A percentile compares a stretch with the other conserved stretches of the same genome.
Conservation (phyloP, 2,329 filamentous ascomycete genomes). For the Colletotrichum neosansevieriae region DNA sequence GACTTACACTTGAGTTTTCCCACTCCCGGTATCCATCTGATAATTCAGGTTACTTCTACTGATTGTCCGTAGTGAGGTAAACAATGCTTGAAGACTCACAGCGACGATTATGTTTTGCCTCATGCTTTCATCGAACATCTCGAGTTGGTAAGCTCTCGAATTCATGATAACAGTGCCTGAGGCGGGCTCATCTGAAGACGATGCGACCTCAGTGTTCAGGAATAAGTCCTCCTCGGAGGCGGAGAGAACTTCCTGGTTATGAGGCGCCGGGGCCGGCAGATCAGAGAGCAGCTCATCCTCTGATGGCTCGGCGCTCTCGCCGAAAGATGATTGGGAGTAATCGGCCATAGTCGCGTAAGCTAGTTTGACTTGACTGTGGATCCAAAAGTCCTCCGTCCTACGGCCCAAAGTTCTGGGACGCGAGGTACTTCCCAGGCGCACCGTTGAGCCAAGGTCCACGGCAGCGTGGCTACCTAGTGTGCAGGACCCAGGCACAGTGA, state of each 20-base stretch:
- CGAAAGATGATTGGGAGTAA: conserved; percentile 21
- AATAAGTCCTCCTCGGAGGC: conserved; percentile 23
- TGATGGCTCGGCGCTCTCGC: conserved; percentile 1
- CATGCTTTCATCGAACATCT: conserved; percentile 80
- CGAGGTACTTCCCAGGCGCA: conserved; percentile 14
- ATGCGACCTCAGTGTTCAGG: conserved; percentile 32
- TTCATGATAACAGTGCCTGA: conserved; percentile 49
- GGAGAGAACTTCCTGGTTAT: conserved; percentile 27
- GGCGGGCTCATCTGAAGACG: conserved; percentile 15
- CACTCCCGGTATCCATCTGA: conserved; percentile 84
- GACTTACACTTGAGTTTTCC: conserved; percentile 81
- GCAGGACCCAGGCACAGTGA: conserved; percentile 2
- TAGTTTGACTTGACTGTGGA: conserved; percentile 2
- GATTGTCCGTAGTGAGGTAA: background rate
- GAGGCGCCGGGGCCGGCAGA: conserved; percentile 14
- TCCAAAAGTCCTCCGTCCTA: conserved; percentile 1
- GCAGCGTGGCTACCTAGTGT: conserved; percentile 8
- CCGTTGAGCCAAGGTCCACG: conserved; percentile 16
- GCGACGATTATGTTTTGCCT: conserved; percentile 78
- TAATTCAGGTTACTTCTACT: conserved; percentile 14
- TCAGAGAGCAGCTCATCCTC: conserved; percentile 19
- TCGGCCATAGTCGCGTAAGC: conserved; percentile 17
- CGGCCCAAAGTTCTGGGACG: background rate
- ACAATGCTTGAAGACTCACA: conserved; percentile 56
- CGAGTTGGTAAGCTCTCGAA: conserved; percentile 75